These are phyloP conservation scores for Mycena crocata DNA, from an alignment of 768 basidiomycete species.

Conservation along the genomic window DNA sequence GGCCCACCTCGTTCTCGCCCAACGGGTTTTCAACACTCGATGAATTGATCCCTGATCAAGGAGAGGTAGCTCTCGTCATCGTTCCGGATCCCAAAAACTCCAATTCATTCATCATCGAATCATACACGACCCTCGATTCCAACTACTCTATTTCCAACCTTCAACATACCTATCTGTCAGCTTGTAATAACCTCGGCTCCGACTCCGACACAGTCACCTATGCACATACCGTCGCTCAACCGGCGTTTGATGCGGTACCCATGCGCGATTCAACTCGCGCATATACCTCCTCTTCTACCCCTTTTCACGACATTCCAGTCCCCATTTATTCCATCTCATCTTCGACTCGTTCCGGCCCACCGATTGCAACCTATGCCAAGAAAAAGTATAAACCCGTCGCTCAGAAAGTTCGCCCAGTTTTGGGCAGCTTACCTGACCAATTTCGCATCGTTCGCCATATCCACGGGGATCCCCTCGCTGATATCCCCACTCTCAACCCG, in stretches of 20 bases:
- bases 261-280: slow-evolving; percentile 27
- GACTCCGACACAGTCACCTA: slow-evolving; percentile 8
- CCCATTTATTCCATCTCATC: neutral
- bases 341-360: neutral
- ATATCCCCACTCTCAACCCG: slow-evolving; percentile 23
- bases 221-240: slow-evolving; percentile 21
- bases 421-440: slow-evolving; percentile 31
- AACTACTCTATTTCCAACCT: slow-evolving; percentile 5
- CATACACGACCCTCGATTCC: slow-evolving; percentile 9
- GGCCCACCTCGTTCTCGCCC: neutral
- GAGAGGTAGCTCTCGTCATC: slow-evolving; percentile 18
- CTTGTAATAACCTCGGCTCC: slow-evolving; percentile 13
- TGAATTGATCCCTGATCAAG: slow-evolving; percentile 23
- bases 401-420: slow-evolving; percentile 32
- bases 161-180: slow-evolving; percentile 12
- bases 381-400: slow-evolving; percentile 42
- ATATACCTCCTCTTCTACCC: neutral
- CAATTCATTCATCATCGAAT: slow-evolving; percentile 6
- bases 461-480: slow-evolving; percentile 28
- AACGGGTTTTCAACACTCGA: slow-evolving; percentile 4
- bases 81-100: neutral
- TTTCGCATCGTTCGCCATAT: slow-evolving; percentile 31
- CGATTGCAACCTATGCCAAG: slow-evolving; percentile 7
- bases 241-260: slow-evolving; percentile 3
- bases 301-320: neutral